A percentile compares a stretch with the other conserved stretches of the same genome.
These are phyloP conservation scores for Porcisia deanei DNA, from an alignment of 208 protist species.

Conservation along the genomic window DNA sequence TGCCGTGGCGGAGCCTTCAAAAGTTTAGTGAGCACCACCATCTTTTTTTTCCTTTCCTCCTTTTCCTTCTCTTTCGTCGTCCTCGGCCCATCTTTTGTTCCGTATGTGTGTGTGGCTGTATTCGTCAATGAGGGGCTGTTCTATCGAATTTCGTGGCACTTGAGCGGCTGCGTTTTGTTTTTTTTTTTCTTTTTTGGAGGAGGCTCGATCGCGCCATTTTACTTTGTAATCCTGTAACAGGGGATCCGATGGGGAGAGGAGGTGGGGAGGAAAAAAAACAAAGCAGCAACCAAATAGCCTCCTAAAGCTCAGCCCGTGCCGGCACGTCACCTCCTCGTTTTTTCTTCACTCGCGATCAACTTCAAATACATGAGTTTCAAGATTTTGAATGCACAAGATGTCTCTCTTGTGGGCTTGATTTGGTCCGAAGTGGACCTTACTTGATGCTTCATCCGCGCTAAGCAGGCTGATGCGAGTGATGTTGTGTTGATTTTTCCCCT, in stretches of 20 bases:
- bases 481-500: neutral
- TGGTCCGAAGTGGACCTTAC: neutral
- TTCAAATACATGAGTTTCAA: neutral
- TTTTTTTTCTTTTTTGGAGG: neutral
- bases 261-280: neutral
- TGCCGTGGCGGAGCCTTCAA: neutral
- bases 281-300: neutral
- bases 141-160: neutral
- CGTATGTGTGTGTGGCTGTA: neutral
- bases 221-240: slow-evolving; percentile 4
- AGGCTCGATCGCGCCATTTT: neutral
- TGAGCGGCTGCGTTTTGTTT: neutral
- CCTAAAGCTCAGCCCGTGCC: neutral
- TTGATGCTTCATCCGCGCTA: neutral
- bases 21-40: neutral
- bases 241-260: neutral
- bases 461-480: neutral
- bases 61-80: too few species aligned
- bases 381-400: neutral
- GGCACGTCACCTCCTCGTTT: neutral
- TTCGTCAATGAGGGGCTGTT: neutral
- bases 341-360: neutral
- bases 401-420: neutral
- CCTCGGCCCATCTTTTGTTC: neutral
- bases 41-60: neutral